A percentile compares a stretch with the other conserved stretches of the same genome.
phyloP scores from a whole-genome alignment of 106 monocot species.

The Platanthera guangdongensis region DNA sequence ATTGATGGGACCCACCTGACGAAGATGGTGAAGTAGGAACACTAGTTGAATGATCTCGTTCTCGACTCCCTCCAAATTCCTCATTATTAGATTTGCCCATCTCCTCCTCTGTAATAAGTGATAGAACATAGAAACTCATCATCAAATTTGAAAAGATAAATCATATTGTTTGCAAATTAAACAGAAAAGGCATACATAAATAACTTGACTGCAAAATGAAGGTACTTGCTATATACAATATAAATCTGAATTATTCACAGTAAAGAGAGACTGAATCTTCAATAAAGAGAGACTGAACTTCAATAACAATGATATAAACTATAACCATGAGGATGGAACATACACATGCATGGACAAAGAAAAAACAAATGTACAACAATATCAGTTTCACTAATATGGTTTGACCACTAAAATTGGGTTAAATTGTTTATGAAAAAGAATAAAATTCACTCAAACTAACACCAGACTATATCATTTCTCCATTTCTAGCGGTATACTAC shows the following conservation, averaged over 20 bases:
- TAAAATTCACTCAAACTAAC: neutral
- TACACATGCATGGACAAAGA: neutral
- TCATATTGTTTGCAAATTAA: neutral
- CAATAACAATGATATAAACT: neutral
- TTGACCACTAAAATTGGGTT: neutral
- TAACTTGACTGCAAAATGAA: neutral
- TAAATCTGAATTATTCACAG: neutral
- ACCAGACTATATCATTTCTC: neutral
- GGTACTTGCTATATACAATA: neutral
- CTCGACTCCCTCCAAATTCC: slow-evolving; percentile 56
- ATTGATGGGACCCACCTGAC: slow-evolving; percentile 98
- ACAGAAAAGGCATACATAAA: neutral
- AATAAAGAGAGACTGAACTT: neutral
- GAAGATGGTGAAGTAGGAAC: slow-evolving; percentile 57
- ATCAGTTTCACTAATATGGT: neutral
- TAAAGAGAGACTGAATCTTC: neutral
- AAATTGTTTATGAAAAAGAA: neutral
- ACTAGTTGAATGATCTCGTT: slow-evolving; percentile 54
- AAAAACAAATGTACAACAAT: neutral
- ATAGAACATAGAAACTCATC: neutral
- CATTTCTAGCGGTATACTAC: neutral
- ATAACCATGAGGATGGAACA: neutral
- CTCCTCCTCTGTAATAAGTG: slow-evolving; percentile 36
- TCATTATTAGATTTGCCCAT: slow-evolving; percentile 30
- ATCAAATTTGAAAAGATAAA: neutral